phyloP scores from a whole-genome alignment of 305 asterid species.

The Solanum chacoense region DNA sequence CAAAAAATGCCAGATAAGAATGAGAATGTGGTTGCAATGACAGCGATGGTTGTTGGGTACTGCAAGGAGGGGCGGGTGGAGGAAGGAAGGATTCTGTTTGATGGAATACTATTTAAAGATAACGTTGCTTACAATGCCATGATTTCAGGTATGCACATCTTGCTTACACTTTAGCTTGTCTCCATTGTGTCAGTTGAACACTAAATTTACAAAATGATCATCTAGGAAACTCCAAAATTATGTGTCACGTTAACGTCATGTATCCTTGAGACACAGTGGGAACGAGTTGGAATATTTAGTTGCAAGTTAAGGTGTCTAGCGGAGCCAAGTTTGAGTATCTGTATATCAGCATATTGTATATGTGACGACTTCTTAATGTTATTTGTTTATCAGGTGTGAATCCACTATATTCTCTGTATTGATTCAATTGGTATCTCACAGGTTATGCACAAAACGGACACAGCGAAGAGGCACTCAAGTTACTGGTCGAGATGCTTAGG shows the following conservation, averaged over 20 bases:
- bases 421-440: background rate
- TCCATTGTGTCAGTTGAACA: background rate
- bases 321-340: background rate
- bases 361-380: background rate
- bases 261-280: background rate
- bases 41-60: constrained; percentile 1
- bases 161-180: background rate
- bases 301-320: background rate
- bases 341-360: background rate
- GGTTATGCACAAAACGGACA: constrained; percentile 6
- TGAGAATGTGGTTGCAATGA: constrained; percentile 1
- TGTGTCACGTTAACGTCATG: background rate
- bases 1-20: constrained; percentile 6
- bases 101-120: constrained; percentile 1
- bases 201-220: background rate
- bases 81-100: constrained; percentile 6
- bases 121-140: constrained; percentile 8
- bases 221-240: background rate
- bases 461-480: background rate
- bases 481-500: constrained; percentile 1
- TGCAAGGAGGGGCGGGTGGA: constrained; percentile 4
- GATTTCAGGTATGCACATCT: background rate
- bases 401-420: background rate
- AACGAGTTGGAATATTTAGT: background rate
- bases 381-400: background rate